phyloP scores from a whole-genome alignment of 352 stramenopile species.

The Phytophthora chlamydospora region DNA sequence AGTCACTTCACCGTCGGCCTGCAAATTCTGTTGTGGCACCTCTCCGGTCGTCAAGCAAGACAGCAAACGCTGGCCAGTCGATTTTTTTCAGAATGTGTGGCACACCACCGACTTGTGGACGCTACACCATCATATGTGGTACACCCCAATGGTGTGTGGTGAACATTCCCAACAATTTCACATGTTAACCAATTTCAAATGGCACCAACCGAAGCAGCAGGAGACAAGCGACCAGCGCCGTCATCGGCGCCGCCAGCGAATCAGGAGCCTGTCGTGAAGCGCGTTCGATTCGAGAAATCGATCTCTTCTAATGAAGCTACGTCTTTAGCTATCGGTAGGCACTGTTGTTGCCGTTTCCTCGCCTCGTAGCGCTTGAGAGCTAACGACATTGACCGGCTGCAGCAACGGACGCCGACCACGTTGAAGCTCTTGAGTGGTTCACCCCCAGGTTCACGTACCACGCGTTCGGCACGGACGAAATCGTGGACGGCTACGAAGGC shows the following conservation, averaged over 20 bases:
- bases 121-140: no score
- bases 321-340: slow-evolving; percentile 63
- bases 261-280: slow-evolving; percentile 44
- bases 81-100: slow-evolving; percentile 15
- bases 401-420: slow-evolving; percentile 49
- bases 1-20: neutral
- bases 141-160: no score
- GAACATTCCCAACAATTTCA: slow-evolving; percentile 16
- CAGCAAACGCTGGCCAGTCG: no score
- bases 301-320: slow-evolving; percentile 56
- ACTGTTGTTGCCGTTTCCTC: neutral
- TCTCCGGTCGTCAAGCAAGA: no score
- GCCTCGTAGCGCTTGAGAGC: neutral
- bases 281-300: slow-evolving; percentile 65
- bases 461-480: slow-evolving; percentile 75
- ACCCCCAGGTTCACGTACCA: slow-evolving; percentile 84
- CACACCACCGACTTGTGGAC: no score
- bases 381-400: slow-evolving; percentile 7
- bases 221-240: slow-evolving; percentile 16
- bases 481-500: slow-evolving; percentile 66
- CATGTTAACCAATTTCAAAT: slow-evolving; percentile 13
- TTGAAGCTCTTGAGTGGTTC: slow-evolving; percentile 63
- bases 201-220: slow-evolving; percentile 30
- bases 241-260: slow-evolving; percentile 1
- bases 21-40: slow-evolving; percentile 38